Evolutionary conservation across 2,329 filamentous ascomycete species (phyloP), one percentile per base, ranked within the genome.

Genomic region (Westerdykella sp.): DNA sequence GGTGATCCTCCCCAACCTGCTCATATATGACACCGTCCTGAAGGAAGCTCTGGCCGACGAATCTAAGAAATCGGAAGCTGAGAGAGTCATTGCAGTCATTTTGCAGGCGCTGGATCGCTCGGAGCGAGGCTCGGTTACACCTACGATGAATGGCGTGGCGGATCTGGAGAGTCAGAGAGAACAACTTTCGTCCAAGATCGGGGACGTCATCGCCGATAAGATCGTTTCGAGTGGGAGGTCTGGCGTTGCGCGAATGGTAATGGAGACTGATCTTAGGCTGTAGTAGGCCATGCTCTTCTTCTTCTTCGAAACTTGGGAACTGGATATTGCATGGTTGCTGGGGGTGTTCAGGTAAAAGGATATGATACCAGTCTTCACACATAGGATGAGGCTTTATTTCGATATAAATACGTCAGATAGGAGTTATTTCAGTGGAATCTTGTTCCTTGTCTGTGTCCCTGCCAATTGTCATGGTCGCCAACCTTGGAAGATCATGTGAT

Each of bases 1-100:
- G 37, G 69, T 86, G 5, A 74, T 87, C 34, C 55, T 87, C 15
- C 83, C 83, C 1, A 86, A 85, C 50, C 68, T 86, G 18, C 77
- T 75, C 44, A 72, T 77, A 0, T 87, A 83, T 57, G 79, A 84
- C 40, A 73, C 73, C 14, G 69, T 84, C 10, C 68, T 86, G 5
- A 71, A 72, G 35, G 78, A 81, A 45, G 71, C 72, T 14, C 32
- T 63, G 4, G 55, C 45, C 11, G 78, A 79, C 41, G 71, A 75
- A n/a, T 63, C 69, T 16, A 77, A 74, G 51, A 76, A 72, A 44
- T 70, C 73, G 6, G 80, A 84, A 48, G 78, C 80, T 0, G 77
- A 82, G 52, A 76, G 76, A 56, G 76, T 86, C 1, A 65, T 84
- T 12, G 68, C 59, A 5, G 76, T 77, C 2, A 68, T 87, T 13